Conservation (phyloP, 306 rosid species). For the Prunus persica region Prunus_persica_NCBIv2 NC_034015.1:21711501-21712000, state of each 20-base stretch:
- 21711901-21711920: background rate
- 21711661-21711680: background rate
- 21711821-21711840: background rate
- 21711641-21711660: background rate
- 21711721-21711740: background rate
- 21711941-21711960: no score
- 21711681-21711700: background rate
- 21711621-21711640: background rate
- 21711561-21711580: background rate
- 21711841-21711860: background rate
- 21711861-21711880: background rate
- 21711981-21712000: no score
- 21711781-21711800: background rate
- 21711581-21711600: background rate
- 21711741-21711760: background rate
- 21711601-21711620: background rate
- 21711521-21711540: background rate
- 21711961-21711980: no score
- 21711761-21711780: background rate
- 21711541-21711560: background rate
- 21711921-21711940: background rate
- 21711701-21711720: conserved; percentile 1
- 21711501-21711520: background rate
- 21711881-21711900: background rate
- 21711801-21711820: background rate